A percentile compares a stretch with the other conserved stretches of the same genome.
These are phyloP conservation scores for Fusarium robinianum DNA, from an alignment of 2,329 filamentous ascomycete genomes.

Conservation along the genomic window DNA sequence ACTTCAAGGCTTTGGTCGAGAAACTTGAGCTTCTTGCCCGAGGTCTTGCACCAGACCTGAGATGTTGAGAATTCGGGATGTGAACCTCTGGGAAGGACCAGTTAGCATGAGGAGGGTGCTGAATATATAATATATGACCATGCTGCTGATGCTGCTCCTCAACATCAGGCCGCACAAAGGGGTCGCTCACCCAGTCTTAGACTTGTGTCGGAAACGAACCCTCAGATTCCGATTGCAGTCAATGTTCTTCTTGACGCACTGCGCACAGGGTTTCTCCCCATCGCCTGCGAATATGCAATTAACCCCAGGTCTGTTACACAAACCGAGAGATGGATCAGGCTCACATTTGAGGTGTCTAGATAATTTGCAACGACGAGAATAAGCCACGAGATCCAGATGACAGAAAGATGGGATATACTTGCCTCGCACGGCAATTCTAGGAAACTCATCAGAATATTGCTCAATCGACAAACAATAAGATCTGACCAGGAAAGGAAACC, in stretches of 20 bases:
- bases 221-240: slow-evolving; percentile 21
- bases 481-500: slow-evolving; percentile 1
- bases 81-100: slow-evolving; percentile 9
- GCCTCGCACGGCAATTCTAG: slow-evolving; percentile 28
- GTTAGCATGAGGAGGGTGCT: background rate
- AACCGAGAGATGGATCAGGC: too few species aligned
- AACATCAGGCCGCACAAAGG: too few species aligned
- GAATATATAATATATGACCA: too few species aligned
- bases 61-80: slow-evolving; percentile 19
- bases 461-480: background rate
- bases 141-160: too few species aligned
- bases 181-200: slow-evolving; percentile 16
- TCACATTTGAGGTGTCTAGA: slow-evolving; percentile 26
- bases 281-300: too few species aligned
- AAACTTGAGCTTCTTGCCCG: slow-evolving; percentile 25
- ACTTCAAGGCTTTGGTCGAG: slow-evolving; percentile 25
- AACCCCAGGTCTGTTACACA: too few species aligned
- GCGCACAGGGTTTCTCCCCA: slow-evolving; percentile 23
- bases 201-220: slow-evolving; percentile 22
- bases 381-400: slow-evolving; percentile 1
- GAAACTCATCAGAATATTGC: slow-evolving; percentile 2
- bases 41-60: slow-evolving; percentile 24
- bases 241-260: slow-evolving; percentile 23
- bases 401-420: slow-evolving; percentile 4
- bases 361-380: too few species aligned